phyloP scores from a whole-genome alignment of 2,329 filamentous ascomycete species.

The Fusarium oxysporum region DNA sequence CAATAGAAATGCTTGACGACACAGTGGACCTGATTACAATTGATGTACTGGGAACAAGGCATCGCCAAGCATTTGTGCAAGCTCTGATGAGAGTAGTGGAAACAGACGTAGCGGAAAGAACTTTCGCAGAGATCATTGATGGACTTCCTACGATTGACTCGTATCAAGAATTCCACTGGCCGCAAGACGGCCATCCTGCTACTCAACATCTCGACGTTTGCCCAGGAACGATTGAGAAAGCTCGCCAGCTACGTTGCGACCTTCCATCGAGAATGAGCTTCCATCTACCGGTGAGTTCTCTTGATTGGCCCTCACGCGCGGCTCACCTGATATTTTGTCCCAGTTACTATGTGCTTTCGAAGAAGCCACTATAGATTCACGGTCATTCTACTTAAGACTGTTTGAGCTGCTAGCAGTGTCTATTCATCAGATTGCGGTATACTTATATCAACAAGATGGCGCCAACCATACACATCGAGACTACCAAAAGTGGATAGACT shows the following conservation, averaged over 20 bases:
- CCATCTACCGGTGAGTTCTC: background rate
- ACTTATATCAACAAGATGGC: background rate
- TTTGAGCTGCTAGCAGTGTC: constrained; percentile 12
- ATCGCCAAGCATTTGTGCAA: background rate
- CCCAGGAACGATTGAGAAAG: background rate
- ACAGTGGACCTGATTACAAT: background rate
- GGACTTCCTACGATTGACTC: background rate
- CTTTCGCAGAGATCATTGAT: constrained; percentile 19
- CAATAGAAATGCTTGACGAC: background rate
- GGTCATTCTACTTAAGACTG: background rate
- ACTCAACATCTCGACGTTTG: background rate
- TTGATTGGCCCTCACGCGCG: rapidly evolving
- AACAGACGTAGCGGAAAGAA: background rate
- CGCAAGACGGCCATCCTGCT: background rate
- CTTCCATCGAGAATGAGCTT: background rate
- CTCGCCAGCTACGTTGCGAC: background rate
- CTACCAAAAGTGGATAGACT: background rate
- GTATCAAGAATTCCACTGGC: background rate
- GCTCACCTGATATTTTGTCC: background rate
- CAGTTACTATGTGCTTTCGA: constrained; percentile 6
- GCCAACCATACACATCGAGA: constrained; percentile 4
- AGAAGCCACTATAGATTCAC: background rate
- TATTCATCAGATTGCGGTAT: constrained; percentile 5
- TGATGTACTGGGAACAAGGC: background rate
- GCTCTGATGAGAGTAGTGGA: background rate